These are phyloP conservation scores for Alternaria gansuensis DNA, from an alignment of 2,329 filamentous ascomycete genomes.

Conservation along the genomic window DNA sequence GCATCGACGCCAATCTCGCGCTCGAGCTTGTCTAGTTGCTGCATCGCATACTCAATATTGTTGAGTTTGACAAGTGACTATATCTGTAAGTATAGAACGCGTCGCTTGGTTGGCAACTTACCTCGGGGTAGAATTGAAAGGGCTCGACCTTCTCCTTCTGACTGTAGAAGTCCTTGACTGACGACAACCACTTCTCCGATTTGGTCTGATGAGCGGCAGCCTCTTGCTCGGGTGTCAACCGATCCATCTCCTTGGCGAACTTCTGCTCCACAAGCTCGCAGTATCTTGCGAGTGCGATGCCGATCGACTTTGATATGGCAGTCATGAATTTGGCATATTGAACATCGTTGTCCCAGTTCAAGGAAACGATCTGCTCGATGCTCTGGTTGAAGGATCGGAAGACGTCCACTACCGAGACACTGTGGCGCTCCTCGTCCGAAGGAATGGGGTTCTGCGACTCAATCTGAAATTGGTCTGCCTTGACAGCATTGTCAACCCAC, in stretches of 20 bases:
- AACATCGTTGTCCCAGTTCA: slow-evolving; percentile 92
- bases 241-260: slow-evolving; percentile 92
- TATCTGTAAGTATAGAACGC: slow-evolving; percentile 12
- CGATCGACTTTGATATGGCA: slow-evolving; percentile 82
- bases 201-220: slow-evolving; percentile 78
- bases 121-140: slow-evolving; percentile 95
- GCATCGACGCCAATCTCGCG: slow-evolving; percentile 89
- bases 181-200: slow-evolving; percentile 91
- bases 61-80: slow-evolving; percentile 97
- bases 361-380: slow-evolving; percentile 82
- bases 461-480: slow-evolving; percentile 86
- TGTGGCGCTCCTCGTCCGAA: slow-evolving; percentile 85
- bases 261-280: slow-evolving; percentile 88
- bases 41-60: slow-evolving; percentile 93
- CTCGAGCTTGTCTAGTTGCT: slow-evolving; percentile 90
- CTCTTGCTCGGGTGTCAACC: slow-evolving; percentile 85
- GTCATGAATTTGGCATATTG: slow-evolving; percentile 99
- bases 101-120: slow-evolving; percentile 54
- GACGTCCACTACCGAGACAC: slow-evolving; percentile 89
- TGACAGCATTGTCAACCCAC: slow-evolving; percentile 90
- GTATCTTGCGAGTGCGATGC: slow-evolving; percentile 83
- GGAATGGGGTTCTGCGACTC: slow-evolving; percentile 70
- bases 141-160: slow-evolving; percentile 93
- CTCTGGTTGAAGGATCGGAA: slow-evolving; percentile 94
- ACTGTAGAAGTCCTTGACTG: slow-evolving; percentile 92